A percentile compares a stretch with the other conserved stretches of the same genome.
These are phyloP conservation scores for Diospyros kaki DNA, from an alignment of 148 eudicot genomes.

Conservation along the genomic window DNA sequence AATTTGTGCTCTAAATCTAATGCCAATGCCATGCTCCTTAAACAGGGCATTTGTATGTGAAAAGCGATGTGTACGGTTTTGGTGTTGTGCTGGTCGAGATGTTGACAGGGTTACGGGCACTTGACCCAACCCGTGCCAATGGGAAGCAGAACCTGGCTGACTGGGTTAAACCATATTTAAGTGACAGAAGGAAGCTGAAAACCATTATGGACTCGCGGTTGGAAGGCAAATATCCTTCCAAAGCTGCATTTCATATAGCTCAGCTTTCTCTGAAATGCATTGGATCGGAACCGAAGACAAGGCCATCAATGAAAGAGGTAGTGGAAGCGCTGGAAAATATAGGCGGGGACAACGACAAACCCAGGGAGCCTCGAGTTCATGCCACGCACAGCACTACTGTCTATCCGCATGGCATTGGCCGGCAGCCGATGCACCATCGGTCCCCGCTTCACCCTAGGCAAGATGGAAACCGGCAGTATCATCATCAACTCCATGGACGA, in stretches of 20 bases:
- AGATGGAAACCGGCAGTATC: slow-evolving; percentile 22
- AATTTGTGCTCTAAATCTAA: background rate
- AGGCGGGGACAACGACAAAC: slow-evolving; percentile 36
- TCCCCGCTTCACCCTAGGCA: slow-evolving; percentile 28
- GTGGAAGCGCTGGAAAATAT: slow-evolving; percentile 41
- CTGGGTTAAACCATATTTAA: slow-evolving; percentile 66
- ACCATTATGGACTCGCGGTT: slow-evolving; percentile 57
- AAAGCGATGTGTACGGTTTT: slow-evolving; percentile 80
- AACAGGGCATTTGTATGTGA: slow-evolving; percentile 76
- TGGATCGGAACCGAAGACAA: slow-evolving; percentile 37
- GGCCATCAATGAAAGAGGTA: slow-evolving; percentile 80
- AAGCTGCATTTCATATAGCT: slow-evolving; percentile 54
- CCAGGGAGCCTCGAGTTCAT: slow-evolving; percentile 31
- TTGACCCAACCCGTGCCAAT: slow-evolving; percentile 51
- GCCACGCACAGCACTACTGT: slow-evolving; percentile 15
- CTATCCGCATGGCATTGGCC: background rate
- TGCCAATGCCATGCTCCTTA: background rate
- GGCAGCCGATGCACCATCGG: slow-evolving; percentile 21
- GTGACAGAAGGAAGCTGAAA: slow-evolving; percentile 56
- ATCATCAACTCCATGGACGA: slow-evolving; percentile 19
- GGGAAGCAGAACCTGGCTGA: slow-evolving; percentile 43
- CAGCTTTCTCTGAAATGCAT: slow-evolving; percentile 61
- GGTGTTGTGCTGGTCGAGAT: slow-evolving; percentile 74
- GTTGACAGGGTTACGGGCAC: slow-evolving; percentile 58
- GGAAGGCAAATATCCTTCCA: slow-evolving; percentile 63